Percentiles rank a stretch among this genome's conserved stretches.
Evolutionary conservation across 441 rosid genomes (phyloP).

Genomic region (Mallotus japonicus): DNA sequence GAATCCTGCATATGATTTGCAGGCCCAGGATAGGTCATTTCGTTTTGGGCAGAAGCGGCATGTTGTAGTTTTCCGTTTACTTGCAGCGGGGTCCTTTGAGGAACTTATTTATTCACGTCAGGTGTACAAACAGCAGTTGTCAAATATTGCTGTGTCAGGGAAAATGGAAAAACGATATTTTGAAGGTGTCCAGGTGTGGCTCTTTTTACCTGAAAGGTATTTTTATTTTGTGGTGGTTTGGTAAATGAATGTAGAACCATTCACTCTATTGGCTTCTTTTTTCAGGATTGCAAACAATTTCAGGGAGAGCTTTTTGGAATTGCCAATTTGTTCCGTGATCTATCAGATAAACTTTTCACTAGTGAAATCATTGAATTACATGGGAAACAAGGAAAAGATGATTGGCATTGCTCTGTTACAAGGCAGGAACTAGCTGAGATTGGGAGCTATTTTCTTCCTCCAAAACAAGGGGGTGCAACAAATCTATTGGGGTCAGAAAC

Average conservation of each 20-base stretch:
- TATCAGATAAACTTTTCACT: conserved; percentile 85
- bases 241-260: background rate
- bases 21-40: conserved; percentile 97
- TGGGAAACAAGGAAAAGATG: conserved; percentile 40
- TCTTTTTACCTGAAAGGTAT: background rate
- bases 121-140: conserved; percentile 93
- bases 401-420: conserved; percentile 12
- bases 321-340: conserved; percentile 84
- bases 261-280: conserved; percentile 16
- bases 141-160: conserved; percentile 90
- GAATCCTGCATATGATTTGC: conserved; percentile 95
- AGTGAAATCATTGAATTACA: conserved; percentile 71
- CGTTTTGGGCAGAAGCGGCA: conserved; percentile 95
- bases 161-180: conserved; percentile 92
- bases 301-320: conserved; percentile 96
- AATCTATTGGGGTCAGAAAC: conserved; percentile 20
- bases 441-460: conserved; percentile 25
- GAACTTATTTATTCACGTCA: conserved; percentile 90
- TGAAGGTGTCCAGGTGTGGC: conserved; percentile 88
- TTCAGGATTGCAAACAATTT: conserved; percentile 86
- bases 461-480: conserved; percentile 22
- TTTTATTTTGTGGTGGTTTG: background rate
- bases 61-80: conserved; percentile 89
- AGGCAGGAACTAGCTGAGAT: conserved; percentile 32
- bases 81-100: conserved; percentile 94